These are phyloP conservation scores for Thielaviopsis ethacetica DNA, from an alignment of 2,329 filamentous ascomycete genomes.

Conservation along the genomic window DNA sequence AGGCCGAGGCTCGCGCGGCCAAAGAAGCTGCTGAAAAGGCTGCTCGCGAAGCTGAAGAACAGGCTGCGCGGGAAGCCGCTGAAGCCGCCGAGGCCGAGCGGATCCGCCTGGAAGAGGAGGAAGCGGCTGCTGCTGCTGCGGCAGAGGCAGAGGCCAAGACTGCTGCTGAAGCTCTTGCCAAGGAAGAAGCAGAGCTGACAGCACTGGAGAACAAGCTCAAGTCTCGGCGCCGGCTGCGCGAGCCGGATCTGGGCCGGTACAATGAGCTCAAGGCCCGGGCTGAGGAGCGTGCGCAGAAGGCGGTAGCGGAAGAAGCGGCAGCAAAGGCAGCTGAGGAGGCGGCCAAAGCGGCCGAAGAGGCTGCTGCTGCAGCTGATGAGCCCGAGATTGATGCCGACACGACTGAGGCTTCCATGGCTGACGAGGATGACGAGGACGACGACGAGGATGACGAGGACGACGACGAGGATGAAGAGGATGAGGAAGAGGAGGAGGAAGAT, in stretches of 20 bases:
- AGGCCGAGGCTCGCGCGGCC: slow-evolving; percentile 19
- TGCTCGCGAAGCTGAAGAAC: slow-evolving; percentile 17
- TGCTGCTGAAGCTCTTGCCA: neutral
- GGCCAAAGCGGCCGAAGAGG: neutral
- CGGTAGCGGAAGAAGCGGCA: neutral
- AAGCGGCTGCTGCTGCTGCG: neutral
- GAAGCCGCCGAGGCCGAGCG: slow-evolving; percentile 6
- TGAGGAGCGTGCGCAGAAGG: neutral
- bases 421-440: neutral
- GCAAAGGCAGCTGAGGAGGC: neutral
- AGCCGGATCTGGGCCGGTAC: slow-evolving; percentile 1
- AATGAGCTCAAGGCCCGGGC: slow-evolving; percentile 2
- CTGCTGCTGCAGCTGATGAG: neutral
- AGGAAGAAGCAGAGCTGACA: slow-evolving; percentile 7
- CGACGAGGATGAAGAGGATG: slow-evolving; percentile 5
- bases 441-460: slow-evolving; percentile 4
- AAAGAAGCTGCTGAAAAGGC: slow-evolving; percentile 19
- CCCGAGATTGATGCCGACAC: neutral
- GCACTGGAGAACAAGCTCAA: slow-evolving; percentile 3
- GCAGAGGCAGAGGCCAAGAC: neutral
- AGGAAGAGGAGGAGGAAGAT: neutral
- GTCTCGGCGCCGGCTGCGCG: neutral
- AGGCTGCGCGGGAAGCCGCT: slow-evolving; percentile 17
- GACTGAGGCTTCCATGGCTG: neutral
- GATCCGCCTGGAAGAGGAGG: slow-evolving; percentile 3